These are phyloP conservation scores for Panicum virgatum DNA, from an alignment of 202 grass and related monocot species.

Conservation along the genomic window DNA sequence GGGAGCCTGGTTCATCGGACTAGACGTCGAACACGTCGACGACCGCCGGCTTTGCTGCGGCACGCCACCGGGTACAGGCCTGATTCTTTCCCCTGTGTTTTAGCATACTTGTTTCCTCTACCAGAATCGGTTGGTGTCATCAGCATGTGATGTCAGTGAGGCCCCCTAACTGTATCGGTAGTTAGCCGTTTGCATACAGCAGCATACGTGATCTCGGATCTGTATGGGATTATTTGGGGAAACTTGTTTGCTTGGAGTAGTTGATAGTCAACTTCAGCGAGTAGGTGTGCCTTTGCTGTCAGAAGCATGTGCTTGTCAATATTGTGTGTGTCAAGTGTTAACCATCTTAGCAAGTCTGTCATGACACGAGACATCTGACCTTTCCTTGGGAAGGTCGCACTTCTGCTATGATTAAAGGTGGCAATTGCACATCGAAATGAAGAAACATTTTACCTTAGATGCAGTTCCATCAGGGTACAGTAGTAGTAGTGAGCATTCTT, in stretches of 20 bases:
- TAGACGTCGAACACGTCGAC: slow-evolving; percentile 76
- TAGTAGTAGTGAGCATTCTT: too few relatives aligned
- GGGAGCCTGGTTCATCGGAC: slow-evolving; percentile 86
- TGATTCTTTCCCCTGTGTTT: slow-evolving; percentile 1
- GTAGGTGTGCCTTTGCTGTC: slow-evolving; percentile 50
- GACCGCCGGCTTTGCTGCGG: slow-evolving; percentile 80
- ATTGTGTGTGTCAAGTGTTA: slow-evolving; percentile 34
- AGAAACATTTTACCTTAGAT: slow-evolving; percentile 22
- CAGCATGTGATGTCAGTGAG: slow-evolving; percentile 13
- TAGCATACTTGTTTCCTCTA: not conserved
- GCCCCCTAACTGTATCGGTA: not conserved
- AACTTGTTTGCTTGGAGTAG: slow-evolving; percentile 29
- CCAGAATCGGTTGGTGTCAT: not conserved
- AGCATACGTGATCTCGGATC: not conserved
- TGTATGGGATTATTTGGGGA: slow-evolving; percentile 27
- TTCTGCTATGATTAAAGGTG: slow-evolving; percentile 14
- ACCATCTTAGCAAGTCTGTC: slow-evolving; percentile 24
- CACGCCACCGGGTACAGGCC: slow-evolving; percentile 65
- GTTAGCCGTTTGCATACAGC: not conserved
- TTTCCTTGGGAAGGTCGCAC: slow-evolving; percentile 4
- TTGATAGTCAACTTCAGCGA: slow-evolving; percentile 53
- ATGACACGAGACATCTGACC: slow-evolving; percentile 36
- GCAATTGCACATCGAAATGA: slow-evolving; percentile 1
- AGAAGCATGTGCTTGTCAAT: slow-evolving; percentile 53
- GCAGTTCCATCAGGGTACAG: not conserved